Evolutionary conservation across 2,329 filamentous ascomycete genomes (phyloP).

Genomic region (Cladobotryum protrusum): DNA sequence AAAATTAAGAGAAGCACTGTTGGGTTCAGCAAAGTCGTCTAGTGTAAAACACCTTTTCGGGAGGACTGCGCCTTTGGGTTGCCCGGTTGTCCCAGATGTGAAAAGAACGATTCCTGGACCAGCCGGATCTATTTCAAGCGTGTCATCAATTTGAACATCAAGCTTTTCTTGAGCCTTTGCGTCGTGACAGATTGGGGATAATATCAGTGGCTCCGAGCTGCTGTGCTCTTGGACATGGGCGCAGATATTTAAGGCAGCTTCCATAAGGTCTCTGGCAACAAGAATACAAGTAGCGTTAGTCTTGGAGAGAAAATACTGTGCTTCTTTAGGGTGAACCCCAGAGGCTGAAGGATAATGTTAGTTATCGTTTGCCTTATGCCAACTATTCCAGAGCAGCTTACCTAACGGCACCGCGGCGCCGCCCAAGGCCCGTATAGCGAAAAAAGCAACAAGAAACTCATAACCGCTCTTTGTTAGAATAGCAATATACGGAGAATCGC

Average conservation of each 20-base stretch:
- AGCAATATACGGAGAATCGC: slow-evolving; percentile 4
- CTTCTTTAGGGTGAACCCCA: slow-evolving; percentile 11
- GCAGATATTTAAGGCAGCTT: neutral
- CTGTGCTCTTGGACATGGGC: slow-evolving; percentile 13
- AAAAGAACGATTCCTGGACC: slow-evolving; percentile 41
- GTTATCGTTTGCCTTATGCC: neutral
- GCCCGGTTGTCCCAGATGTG: slow-evolving; percentile 42
- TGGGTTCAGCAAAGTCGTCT: neutral
- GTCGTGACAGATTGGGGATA: neutral
- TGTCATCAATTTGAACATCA: slow-evolving; percentile 5
- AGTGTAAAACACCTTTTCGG: slow-evolving; percentile 3
- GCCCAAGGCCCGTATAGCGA: slow-evolving; percentile 14
- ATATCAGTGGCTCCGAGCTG: neutral
- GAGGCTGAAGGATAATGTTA: slow-evolving; percentile 1
- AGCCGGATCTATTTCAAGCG: neutral
- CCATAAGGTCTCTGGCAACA: neutral
- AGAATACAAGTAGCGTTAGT: slow-evolving; percentile 9
- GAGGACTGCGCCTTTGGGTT: slow-evolving; percentile 56
- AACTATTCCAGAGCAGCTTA: neutral
- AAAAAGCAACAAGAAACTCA: slow-evolving; percentile 18
- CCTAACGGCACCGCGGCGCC: slow-evolving; percentile 14
- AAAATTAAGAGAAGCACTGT: slow-evolving; percentile 5
- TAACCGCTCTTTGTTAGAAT: slow-evolving; percentile 15
- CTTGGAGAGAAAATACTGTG: slow-evolving; percentile 5
- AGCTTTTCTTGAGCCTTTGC: neutral